Percentiles rank a stretch among this genome's conserved stretches.
phyloP scores from a whole-genome alignment of 176 grass and related monocot genomes.

The Carex cristatella region DNA sequence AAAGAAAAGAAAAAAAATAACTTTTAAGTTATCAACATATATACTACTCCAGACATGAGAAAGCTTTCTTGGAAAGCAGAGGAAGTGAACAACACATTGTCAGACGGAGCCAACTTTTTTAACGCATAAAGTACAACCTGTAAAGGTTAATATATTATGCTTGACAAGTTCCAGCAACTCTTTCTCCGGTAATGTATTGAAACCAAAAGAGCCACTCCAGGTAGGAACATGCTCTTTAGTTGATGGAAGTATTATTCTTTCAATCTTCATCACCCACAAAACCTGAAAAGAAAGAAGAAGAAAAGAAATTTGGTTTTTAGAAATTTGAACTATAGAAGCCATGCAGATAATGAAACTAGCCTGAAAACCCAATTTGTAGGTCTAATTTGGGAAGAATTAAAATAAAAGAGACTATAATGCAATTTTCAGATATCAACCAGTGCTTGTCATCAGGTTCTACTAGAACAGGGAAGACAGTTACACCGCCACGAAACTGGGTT shows the following conservation, averaged over 20 bases:
- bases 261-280: slow-evolving; percentile 39
- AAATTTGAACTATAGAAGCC: not conserved
- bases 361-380: not conserved
- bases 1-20: not conserved
- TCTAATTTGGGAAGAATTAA: not conserved
- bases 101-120: slow-evolving; percentile 14
- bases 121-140: slow-evolving; percentile 55
- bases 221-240: slow-evolving; percentile 51
- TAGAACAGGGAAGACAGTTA: not conserved
- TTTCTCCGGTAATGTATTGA: slow-evolving; percentile 35
- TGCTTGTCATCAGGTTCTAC: not conserved
- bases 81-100: not conserved
- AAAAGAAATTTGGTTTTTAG: not conserved
- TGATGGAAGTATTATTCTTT: slow-evolving; percentile 58
- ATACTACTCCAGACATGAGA: not conserved
- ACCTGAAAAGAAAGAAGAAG: slow-evolving; percentile 42
- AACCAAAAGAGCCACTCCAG: slow-evolving; percentile 57
- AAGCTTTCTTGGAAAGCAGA: not conserved
- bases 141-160: slow-evolving; percentile 48
- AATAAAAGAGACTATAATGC: not conserved
- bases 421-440: not conserved
- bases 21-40: not conserved
- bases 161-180: slow-evolving; percentile 37
- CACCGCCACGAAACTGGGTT: not conserved
- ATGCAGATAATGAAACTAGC: not conserved